Percentiles rank a stretch among this genome's conserved stretches.
These are phyloP conservation scores for Trypanosoma caninum DNA, from an alignment of 208 protist species.

Conservation along the genomic window DNA sequence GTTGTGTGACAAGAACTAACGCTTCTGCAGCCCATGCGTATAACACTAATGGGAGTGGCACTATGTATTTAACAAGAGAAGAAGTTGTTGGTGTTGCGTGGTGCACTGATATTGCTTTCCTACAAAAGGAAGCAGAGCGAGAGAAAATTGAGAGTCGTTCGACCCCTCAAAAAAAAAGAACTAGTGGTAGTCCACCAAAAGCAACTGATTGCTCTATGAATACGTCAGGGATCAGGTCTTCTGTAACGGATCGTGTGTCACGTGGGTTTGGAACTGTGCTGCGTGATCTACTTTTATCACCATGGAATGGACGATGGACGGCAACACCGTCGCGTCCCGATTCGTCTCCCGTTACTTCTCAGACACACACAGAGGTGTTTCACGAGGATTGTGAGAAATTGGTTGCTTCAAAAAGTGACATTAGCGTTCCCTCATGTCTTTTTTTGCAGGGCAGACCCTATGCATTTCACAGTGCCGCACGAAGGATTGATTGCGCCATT, in stretches of 20 bases:
- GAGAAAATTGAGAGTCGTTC: neutral
- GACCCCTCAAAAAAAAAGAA: no score
- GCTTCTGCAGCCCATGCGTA: neutral
- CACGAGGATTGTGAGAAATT: neutral
- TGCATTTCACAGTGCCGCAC: neutral
- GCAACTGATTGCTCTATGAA: no score
- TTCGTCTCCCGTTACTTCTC: neutral
- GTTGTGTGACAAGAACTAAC: neutral
- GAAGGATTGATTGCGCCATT: constrained; percentile 3
- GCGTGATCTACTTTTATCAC: no score
- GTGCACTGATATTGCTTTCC: constrained; percentile 48
- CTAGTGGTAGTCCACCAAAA: no score
- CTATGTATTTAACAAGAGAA: neutral
- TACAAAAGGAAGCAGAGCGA: constrained; percentile 18
- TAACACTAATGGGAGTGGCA: neutral
- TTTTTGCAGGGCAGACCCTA: neutral
- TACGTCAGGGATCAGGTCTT: no score
- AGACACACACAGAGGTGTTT: constrained; percentile 14
- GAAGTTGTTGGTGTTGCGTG: constrained; percentile 26
- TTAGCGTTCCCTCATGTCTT: neutral
- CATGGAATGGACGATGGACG: neutral
- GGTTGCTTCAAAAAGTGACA: neutral
- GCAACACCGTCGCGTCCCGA: neutral
- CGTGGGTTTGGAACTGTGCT: no score
- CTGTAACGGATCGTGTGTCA: no score